These are phyloP conservation scores for Phytophthora fragariaefolia DNA, from an alignment of 352 stramenopile genomes.

Conservation along the genomic window DNA sequence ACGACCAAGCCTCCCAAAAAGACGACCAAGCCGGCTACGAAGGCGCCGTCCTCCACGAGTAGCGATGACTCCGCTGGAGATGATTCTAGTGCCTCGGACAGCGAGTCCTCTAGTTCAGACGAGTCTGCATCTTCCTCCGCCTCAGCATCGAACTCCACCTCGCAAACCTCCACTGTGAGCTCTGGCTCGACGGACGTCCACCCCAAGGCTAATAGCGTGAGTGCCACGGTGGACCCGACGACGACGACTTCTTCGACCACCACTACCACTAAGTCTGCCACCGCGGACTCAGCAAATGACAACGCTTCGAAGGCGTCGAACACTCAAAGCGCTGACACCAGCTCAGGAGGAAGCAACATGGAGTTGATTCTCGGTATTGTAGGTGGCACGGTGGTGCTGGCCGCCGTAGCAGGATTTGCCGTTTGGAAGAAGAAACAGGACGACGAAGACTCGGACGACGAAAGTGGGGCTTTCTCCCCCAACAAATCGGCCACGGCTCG, in stretches of 20 bases:
- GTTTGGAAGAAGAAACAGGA: conserved; percentile 64
- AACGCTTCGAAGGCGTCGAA: conserved; percentile 38
- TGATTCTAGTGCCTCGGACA: conserved; percentile 21
- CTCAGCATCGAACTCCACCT: conserved; percentile 24
- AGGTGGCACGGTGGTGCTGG: conserved; percentile 47
- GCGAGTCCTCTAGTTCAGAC: conserved; percentile 10
- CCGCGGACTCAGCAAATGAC: conserved; percentile 33
- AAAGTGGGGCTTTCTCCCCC: conserved; percentile 42
- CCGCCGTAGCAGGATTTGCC: conserved; percentile 61
- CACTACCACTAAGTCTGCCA: conserved; percentile 33
- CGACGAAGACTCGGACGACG: conserved; percentile 72
- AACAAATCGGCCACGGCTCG: conserved; percentile 25
- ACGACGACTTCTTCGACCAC: conserved; percentile 21
- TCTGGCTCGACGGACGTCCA: conserved; percentile 24
- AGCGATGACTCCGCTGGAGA: conserved; percentile 22
- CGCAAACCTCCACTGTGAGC: conserved; percentile 20
- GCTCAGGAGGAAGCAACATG: conserved; percentile 41
- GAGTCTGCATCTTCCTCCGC: conserved; percentile 27
- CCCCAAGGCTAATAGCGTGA: conserved; percentile 25
- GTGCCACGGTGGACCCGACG: conserved; percentile 24
- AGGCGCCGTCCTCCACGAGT: conserved; percentile 36
- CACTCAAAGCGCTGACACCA: conserved; percentile 31
- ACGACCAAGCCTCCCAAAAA: conserved; percentile 36
- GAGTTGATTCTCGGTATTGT: conserved; percentile 63
- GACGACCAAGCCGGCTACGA: conserved; percentile 35